Evolutionary conservation across 805 yeast species (phyloP).

Genomic region (Kuraishia piskuri): DNA sequence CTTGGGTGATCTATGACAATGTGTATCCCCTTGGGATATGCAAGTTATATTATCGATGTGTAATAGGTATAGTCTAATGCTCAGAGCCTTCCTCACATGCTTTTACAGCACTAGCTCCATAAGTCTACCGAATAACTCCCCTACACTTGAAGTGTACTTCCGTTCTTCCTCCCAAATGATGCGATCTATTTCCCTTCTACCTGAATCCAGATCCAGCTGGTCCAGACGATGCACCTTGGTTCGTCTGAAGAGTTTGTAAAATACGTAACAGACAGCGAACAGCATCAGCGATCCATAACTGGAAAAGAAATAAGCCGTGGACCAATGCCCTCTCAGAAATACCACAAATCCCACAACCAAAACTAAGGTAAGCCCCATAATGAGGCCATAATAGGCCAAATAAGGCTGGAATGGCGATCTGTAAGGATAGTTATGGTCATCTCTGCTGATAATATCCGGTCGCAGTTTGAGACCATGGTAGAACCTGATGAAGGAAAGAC

Average conservation of each 20-base stretch:
- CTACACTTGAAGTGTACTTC: slow-evolving; percentile 22
- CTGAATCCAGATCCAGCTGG: slow-evolving; percentile 73
- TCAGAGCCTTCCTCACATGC: slow-evolving; percentile 7
- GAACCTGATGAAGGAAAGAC: slow-evolving; percentile 44
- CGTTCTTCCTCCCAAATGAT: slow-evolving; percentile 73
- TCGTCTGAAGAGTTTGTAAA: slow-evolving; percentile 48
- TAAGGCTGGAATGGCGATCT: slow-evolving; percentile 49
- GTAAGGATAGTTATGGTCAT: slow-evolving; percentile 48
- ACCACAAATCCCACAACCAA: slow-evolving; percentile 44
- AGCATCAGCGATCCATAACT: slow-evolving; percentile 45
- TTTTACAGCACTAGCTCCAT: slow-evolving; percentile 6
- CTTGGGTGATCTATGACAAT: neutral
- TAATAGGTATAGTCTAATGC: neutral
- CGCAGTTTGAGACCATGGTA: slow-evolving; percentile 43
- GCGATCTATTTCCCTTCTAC: slow-evolving; percentile 76
- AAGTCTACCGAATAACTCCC: slow-evolving; percentile 18
- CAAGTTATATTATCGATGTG: neutral
- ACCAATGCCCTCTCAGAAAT: slow-evolving; percentile 39
- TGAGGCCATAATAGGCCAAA: slow-evolving; percentile 38
- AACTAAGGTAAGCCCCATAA: slow-evolving; percentile 32
- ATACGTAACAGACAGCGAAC: slow-evolving; percentile 33
- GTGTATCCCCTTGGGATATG: neutral
- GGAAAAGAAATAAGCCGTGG: slow-evolving; percentile 38
- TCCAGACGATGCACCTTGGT: slow-evolving; percentile 62
- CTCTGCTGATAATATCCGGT: slow-evolving; percentile 46